Evolutionary conservation across 2,329 filamentous ascomycete genomes (phyloP), one percentile per base, ranked within the genome.

Genomic region (Aspergillus amoenus): DNA sequence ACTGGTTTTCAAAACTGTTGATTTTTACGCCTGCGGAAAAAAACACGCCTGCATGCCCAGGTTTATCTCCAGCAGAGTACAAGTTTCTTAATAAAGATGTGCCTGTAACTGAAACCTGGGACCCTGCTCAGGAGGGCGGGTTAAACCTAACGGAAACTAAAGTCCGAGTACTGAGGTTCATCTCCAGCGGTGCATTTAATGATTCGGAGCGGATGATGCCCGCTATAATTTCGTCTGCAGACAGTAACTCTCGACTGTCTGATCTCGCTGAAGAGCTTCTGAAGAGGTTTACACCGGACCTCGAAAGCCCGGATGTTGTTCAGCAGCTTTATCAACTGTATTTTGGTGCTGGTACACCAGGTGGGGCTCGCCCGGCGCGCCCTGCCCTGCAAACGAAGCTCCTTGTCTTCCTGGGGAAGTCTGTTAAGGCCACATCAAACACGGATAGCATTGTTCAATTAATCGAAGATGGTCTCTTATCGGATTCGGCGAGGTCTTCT

Each of bases 211-310:
- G 92, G 32, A 91, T 97, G 65, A 73, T 97, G 12, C 89, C 93
- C 0, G 89, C 91, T 0, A 76, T 97, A 1, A 92, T 90, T 70
- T 92, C 93, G 5, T 88, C 91, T 24, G 88, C 91, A 0, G 93
- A 93, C 73, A 79, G 87, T 1, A 94, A 97, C 63, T 91, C 88
- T 37, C 84, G 88, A 8, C 87, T 97, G 39, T 87, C 90, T 11
- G 86, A 89, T n/a, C 78, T 91, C n/a, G 93, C 90, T 0, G 91
- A 97, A 56, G 92, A 96, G 66, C 84, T 95, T 48, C 75, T 97
- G 62, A 99, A 97, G 74, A 83, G 93, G 62, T 89, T 85, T 30
- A 82, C 80, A 27, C 78, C 84, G 9, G 79, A 85, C 2, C 78
- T 97, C 24, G 93, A 97, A 70, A 83, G 91, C 60, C 66, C 79